phyloP scores from a whole-genome alignment of 805 yeast genomes.

The Nakazawaea ishiwadae region DNA sequence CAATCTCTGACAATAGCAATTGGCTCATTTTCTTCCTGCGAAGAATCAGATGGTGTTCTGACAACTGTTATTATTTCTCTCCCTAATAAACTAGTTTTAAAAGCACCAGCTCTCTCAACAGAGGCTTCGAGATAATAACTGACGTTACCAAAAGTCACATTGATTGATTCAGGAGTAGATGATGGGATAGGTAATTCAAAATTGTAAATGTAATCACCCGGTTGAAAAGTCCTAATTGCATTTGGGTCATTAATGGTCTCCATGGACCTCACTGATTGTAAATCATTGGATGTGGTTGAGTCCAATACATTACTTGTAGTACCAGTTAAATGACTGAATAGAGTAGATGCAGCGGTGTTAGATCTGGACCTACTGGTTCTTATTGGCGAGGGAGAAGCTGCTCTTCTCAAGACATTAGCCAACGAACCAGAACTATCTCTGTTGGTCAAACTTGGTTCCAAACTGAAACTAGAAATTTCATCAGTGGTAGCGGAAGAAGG shows the following conservation, averaged over 20 bases:
- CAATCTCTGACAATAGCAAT: slow-evolving; percentile 86
- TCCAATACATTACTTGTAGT: slow-evolving; percentile 1
- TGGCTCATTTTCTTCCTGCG: slow-evolving; percentile 88
- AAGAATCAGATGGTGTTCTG: slow-evolving; percentile 71
- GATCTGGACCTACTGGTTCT: slow-evolving; percentile 8
- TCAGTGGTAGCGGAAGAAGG: slow-evolving; percentile 19
- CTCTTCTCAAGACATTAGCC: slow-evolving; percentile 24
- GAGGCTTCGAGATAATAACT: slow-evolving; percentile 63
- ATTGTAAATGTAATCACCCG: slow-evolving; percentile 90
- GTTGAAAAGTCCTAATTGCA: slow-evolving; percentile 44
- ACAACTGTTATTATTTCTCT: slow-evolving; percentile 60
- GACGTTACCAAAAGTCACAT: slow-evolving; percentile 79
- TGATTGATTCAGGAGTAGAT: slow-evolving; percentile 74
- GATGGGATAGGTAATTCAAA: slow-evolving; percentile 87
- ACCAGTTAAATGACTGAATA: slow-evolving; percentile 10
- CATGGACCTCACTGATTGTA: slow-evolving; percentile 19
- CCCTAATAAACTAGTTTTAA: slow-evolving; percentile 71
- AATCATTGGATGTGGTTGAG: slow-evolving; percentile 15
- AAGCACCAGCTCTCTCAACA: slow-evolving; percentile 77
- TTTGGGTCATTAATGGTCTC: slow-evolving; percentile 16
- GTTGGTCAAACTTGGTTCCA: slow-evolving; percentile 26
- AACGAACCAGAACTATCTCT: slow-evolving; percentile 18
- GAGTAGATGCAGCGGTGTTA: slow-evolving; percentile 9
- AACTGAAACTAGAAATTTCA: slow-evolving; percentile 32
- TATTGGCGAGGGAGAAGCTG: slow-evolving; percentile 20